Evolutionary conservation across 2,329 filamentous ascomycete genomes (phyloP), one percentile per base, ranked within the genome.

Genomic region (Massarina eburnea): DNA sequence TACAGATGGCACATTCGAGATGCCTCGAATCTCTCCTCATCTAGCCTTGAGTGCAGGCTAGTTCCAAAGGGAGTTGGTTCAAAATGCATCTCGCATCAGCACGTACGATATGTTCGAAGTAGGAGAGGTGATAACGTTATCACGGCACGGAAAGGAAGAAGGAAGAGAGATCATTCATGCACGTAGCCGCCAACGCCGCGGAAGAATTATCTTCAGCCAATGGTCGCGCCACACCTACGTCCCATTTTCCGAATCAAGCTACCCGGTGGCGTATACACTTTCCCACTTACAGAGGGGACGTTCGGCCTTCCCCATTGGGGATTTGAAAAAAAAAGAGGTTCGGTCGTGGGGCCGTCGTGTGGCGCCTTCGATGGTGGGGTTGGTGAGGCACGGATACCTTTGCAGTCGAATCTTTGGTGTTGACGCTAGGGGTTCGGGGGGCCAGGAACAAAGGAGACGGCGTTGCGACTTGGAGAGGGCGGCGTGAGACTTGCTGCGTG

Each of bases 181-280:
- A 35, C 15, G 33, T 35, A 35, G 15, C 33, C 33, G 33, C 33
- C 33, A 8, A 17, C 8, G 7, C 15, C 33, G 19, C 33, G 33
- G 33, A 35, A 35, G 33, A 35, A 35, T 19, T 12, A 35, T 35
- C 33, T 35, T 20, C 33, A 35, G 33, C 33, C 33, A 35, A 35
- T 20, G n/a, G n/a, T 14, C 8, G n/a, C 7, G n/a, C 33, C 33
- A 8, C 5, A 5, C 7, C 19, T 8, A 8, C 15, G n/a, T 5
- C 7, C 15, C 12, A 17, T 35, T 35, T 35, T 14, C 19, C 33
- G 3, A 19, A 20, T 35, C 17, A 19, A 19, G 19, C n/a, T 33
- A 33, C 30, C 30, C 30, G 24, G 24, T 10, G 24, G 7, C 24
- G 10, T 26, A 26, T 6, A 6, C 24, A 26, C 7, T 26, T 26